Conservation (phyloP, 352 stramenopile genomes). For the Lagenidium giganteum region DNA sequence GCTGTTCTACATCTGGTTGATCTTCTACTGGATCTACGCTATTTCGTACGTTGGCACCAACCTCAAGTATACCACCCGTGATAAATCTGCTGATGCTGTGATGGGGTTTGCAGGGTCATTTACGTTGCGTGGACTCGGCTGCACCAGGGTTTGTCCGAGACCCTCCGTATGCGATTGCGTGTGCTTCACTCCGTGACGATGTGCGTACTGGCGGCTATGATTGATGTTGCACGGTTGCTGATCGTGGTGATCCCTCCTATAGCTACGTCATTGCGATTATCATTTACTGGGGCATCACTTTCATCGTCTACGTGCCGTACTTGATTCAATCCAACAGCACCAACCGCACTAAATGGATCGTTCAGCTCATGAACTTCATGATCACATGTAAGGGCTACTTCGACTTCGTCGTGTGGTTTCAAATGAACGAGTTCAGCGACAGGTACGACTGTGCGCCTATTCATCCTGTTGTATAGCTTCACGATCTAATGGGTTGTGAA, state of each 20-base stretch:
- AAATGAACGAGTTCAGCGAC: conserved; percentile 83
- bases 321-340: conserved; percentile 48
- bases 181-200: conserved; percentile 86
- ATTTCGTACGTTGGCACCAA: conserved; percentile 60
- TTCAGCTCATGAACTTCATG: conserved; percentile 87
- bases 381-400: conserved; percentile 90
- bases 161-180: conserved; percentile 75
- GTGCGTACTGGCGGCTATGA: conserved; percentile 48
- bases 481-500: too few relatives aligned
- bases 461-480: too few relatives aligned
- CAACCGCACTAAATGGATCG: conserved; percentile 32
- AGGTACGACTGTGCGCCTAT: too few relatives aligned
- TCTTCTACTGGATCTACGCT: conserved; percentile 82
- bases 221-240: too few relatives aligned
- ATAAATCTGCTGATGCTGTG: conserved; percentile 3
- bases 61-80: too few relatives aligned
- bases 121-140: conserved; percentile 80
- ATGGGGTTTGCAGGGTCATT: conserved; percentile 44
- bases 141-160: conserved; percentile 79
- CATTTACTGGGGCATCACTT: conserved; percentile 86
- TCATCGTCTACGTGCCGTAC: conserved; percentile 83
- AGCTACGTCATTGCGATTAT: conserved; percentile 90
- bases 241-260: too few relatives aligned
- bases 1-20: conserved; percentile 86
- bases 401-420: conserved; percentile 86